Conservation (phyloP, 768 basidiomycete genomes). For the Pholiota microspora region DNA sequence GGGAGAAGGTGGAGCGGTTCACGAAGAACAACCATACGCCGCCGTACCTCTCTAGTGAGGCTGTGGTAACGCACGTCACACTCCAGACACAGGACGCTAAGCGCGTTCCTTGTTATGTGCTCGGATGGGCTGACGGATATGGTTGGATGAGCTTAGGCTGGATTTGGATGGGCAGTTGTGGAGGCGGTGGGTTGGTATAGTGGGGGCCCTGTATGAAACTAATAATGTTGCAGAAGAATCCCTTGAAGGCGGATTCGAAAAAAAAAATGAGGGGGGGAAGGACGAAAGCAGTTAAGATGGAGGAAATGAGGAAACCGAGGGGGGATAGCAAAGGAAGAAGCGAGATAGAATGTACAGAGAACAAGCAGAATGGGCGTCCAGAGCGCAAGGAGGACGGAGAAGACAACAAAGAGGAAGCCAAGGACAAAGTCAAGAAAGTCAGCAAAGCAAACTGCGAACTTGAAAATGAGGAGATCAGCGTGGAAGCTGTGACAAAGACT, state of each 20-base stretch:
- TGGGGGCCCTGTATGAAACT: conserved; percentile 18
- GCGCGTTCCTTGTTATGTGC: conserved; percentile 43
- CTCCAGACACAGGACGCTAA: conserved; percentile 22
- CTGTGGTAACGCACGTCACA: conserved; percentile 41
- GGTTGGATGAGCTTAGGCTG: conserved; percentile 24
- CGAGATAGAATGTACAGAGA: too few species aligned
- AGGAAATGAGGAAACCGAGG: too few species aligned
- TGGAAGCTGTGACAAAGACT: conserved; percentile 8
- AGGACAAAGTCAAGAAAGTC: too few species aligned
- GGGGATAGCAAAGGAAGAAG: too few species aligned
- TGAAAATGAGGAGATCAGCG: not conserved
- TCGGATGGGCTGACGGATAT: conserved; percentile 54
- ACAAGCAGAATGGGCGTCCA: too few species aligned
- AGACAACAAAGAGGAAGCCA: too few species aligned
- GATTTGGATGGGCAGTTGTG: conserved; percentile 26
- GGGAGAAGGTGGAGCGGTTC: conserved; percentile 40
- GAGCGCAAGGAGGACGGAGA: too few species aligned
- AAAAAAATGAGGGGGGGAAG: too few species aligned
- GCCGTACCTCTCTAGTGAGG: conserved; percentile 47
- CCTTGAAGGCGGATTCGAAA: too few species aligned
- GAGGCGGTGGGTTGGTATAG: conserved; percentile 35
- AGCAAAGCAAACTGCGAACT: too few species aligned
- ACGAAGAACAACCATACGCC: conserved; percentile 46
- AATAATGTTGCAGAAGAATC: too few species aligned
- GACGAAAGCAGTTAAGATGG: too few species aligned